Evolutionary conservation across 2,329 filamentous ascomycete species (phyloP).

Genomic region (Arthrobotrys pseudoclavata): DNA sequence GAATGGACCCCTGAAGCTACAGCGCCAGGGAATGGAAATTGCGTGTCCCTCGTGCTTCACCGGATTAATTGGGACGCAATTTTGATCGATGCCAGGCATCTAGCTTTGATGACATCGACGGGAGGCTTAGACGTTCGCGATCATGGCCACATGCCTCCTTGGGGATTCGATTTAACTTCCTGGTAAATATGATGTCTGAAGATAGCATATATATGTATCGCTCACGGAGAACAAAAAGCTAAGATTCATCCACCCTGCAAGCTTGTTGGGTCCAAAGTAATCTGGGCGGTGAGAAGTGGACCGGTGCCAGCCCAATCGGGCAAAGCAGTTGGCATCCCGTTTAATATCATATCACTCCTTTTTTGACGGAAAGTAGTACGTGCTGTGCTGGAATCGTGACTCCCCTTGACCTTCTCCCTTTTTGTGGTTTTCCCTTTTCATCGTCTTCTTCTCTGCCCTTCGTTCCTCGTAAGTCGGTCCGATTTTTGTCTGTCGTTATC

Average conservation of each 20-base stretch:
- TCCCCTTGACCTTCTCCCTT: slow-evolving; percentile 25
- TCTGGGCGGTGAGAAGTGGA: slow-evolving; percentile 5
- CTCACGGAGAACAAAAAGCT: slow-evolving; percentile 15
- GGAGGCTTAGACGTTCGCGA: slow-evolving; percentile 38
- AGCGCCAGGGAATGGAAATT: slow-evolving; percentile 32
- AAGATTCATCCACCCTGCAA: background rate
- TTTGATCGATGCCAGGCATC: slow-evolving; percentile 16
- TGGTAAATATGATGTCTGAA: background rate
- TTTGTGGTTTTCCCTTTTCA: slow-evolving; percentile 20
- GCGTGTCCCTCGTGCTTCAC: slow-evolving; percentile 26
- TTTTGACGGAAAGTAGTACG: slow-evolving; percentile 20
- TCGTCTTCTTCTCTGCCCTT: slow-evolving; percentile 25
- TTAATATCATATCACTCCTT: slow-evolving; percentile 28
- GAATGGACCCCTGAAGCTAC: slow-evolving; percentile 43
- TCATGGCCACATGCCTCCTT: slow-evolving; percentile 18
- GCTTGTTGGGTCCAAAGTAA: slow-evolving; percentile 6
- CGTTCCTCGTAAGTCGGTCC: slow-evolving; percentile 23
- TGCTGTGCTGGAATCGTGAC: slow-evolving; percentile 33
- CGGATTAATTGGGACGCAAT: slow-evolving; percentile 37
- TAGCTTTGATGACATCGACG: slow-evolving; percentile 19
- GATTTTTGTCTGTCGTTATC: slow-evolving; percentile 24
- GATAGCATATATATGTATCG: slow-evolving; percentile 30
- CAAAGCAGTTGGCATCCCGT: slow-evolving; percentile 16
- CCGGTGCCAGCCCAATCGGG: slow-evolving; percentile 13
- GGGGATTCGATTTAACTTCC: background rate